Conservation (phyloP, 192 early-diverging fungal genomes). For the Coemansia sp. region DNA sequence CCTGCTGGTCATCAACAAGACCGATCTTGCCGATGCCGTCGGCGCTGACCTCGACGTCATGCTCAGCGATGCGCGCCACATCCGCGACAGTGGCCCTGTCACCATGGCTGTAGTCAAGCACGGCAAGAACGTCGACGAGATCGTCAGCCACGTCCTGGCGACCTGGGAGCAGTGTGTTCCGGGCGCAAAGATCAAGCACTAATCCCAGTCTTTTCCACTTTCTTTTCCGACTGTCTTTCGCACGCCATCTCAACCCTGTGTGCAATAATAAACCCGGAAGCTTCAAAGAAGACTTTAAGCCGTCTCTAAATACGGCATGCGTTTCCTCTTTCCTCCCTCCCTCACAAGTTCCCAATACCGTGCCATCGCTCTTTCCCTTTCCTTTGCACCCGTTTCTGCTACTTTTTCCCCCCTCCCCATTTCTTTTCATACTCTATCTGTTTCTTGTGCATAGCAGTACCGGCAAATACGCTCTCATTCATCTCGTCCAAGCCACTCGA, state of each 20-base stretch:
- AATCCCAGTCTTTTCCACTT: not conserved
- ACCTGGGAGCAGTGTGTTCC: conserved; percentile 55
- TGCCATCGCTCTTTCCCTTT: not conserved
- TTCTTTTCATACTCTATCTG: not conserved
- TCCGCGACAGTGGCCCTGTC: conserved; percentile 86
- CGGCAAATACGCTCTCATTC: not conserved
- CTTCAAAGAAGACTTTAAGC: not conserved
- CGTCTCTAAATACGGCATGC: too few relatives aligned
- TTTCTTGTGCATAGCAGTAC: not conserved
- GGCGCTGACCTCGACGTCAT: conserved; percentile 93
- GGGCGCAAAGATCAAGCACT: conserved; percentile 39
- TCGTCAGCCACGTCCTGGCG: conserved; percentile 72
- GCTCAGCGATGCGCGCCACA: conserved; percentile 83
- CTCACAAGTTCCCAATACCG: not conserved
- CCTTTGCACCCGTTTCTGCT: not conserved
- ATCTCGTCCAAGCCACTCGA: conserved; percentile 8
- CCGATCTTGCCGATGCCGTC: conserved; percentile 84
- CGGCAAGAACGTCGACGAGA: conserved; percentile 77
- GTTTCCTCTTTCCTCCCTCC: too few relatives aligned
- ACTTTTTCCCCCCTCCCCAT: not conserved
- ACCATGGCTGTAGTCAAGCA: conserved; percentile 93
- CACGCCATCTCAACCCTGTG: not conserved
- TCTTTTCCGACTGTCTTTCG: not conserved
- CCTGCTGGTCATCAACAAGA: conserved; percentile 95
- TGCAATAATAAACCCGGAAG: not conserved